A percentile compares a stretch with the other conserved stretches of the same genome.
Evolutionary conservation across 768 basidiomycete species (phyloP).

Genomic region (Arthromyces matolae): DNA sequence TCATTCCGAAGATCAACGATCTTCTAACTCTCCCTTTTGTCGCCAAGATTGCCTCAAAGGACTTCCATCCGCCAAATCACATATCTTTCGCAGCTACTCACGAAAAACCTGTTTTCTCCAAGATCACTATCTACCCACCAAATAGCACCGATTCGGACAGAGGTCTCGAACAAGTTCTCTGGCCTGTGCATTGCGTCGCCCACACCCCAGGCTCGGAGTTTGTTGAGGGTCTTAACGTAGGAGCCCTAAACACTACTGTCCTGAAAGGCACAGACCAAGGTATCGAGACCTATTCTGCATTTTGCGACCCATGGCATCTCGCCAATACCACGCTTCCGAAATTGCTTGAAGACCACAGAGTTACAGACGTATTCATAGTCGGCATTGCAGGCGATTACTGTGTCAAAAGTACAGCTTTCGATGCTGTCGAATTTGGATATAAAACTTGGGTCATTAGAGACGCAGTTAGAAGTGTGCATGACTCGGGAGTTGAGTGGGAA

Average conservation of each 20-base stretch:
- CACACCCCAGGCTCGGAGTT: conserved; percentile 58
- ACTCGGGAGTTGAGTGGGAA: conserved; percentile 32
- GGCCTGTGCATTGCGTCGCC: conserved; percentile 80
- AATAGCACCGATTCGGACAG: conserved; percentile 28
- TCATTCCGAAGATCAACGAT: conserved; percentile 53
- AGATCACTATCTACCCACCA: conserved; percentile 41
- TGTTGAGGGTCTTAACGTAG: conserved; percentile 45
- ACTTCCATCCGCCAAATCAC: conserved; percentile 59
- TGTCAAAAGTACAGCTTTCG: conserved; percentile 56
- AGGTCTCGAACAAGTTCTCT: conserved; percentile 54
- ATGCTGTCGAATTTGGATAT: conserved; percentile 48
- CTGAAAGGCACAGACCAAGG: conserved; percentile 53
- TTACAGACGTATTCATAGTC: conserved; percentile 59
- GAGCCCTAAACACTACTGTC: conserved; percentile 39
- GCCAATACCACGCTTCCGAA: conserved; percentile 44
- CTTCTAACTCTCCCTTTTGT: conserved; percentile 57
- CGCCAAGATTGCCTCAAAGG: conserved; percentile 50
- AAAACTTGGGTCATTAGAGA: conserved; percentile 48
- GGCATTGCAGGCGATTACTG: conserved; percentile 81
- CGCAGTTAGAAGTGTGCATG: conserved; percentile 41
- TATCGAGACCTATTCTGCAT: conserved; percentile 83
- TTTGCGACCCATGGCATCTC: conserved; percentile 54
- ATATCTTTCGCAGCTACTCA: conserved; percentile 64
- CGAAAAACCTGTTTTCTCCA: conserved; percentile 33
- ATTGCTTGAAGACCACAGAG: conserved; percentile 35